A percentile compares a stretch with the other conserved stretches of the same genome.
Conservation (phyloP, 2,329 filamentous ascomycete genomes). For the Aspergillus pseudoterreus region DNA sequence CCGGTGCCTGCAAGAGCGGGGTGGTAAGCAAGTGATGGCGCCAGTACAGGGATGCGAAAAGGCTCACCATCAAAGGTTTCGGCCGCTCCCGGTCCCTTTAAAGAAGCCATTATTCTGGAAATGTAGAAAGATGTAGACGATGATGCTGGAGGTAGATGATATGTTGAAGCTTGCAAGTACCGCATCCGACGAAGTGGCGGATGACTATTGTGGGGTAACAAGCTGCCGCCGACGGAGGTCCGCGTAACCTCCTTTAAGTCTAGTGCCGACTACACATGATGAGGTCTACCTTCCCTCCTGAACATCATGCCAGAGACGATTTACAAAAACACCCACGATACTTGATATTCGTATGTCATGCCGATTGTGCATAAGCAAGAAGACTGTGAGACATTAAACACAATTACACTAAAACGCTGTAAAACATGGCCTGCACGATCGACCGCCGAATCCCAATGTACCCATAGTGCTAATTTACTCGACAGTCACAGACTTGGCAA, state of each 20-base stretch:
- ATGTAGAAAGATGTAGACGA: neutral
- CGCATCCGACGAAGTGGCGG: neutral
- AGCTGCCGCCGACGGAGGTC: neutral
- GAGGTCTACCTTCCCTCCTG: too few relatives aligned
- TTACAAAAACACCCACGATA: too few relatives aligned
- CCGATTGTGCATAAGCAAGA: constrained; percentile 2
- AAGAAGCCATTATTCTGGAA: constrained; percentile 43
- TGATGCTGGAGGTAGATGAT: neutral
- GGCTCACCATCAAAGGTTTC: constrained; percentile 54
- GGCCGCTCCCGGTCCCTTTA: constrained; percentile 62
- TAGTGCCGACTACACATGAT: neutral
- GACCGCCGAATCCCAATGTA: neutral
- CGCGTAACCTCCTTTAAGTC: neutral
- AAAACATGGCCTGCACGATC: neutral
- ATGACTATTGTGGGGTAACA: neutral
- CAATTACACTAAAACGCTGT: neutral
- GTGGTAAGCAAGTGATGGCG: constrained; percentile 11
- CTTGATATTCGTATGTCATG: neutral
- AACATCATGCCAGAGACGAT: too few relatives aligned
- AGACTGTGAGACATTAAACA: constrained; percentile 2
- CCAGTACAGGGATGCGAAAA: constrained; percentile 1
- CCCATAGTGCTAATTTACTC: constrained; percentile 59
- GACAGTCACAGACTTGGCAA: constrained; percentile 98
- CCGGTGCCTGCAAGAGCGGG: constrained; percentile 51
- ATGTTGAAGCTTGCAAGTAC: neutral